Percentiles rank a stretch among this genome's conserved stretches.
Conservation (phyloP, 805 yeast genomes). For the Yarrowia sp. region DNA sequence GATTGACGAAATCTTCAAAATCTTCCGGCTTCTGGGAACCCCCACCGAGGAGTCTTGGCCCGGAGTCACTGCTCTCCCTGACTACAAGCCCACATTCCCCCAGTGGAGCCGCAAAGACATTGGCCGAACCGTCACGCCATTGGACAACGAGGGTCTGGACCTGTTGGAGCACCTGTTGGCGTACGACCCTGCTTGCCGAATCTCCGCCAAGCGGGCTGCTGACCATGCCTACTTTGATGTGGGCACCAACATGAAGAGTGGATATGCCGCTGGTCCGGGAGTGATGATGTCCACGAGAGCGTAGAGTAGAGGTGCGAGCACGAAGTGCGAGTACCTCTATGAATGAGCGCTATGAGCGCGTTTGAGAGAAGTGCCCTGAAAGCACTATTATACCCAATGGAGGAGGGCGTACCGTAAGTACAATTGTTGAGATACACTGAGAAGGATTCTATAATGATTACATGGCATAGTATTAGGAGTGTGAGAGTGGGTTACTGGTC, state of each 20-base stretch:
- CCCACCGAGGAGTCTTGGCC: constrained; percentile 96
- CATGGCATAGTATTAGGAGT: constrained; percentile 9
- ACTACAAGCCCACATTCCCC: constrained; percentile 89
- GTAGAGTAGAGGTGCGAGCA: neutral
- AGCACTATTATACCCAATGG: too few relatives aligned
- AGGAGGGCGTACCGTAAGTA: too few relatives aligned
- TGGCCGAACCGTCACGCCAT: constrained; percentile 65
- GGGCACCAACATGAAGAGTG: constrained; percentile 24
- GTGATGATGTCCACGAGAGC: constrained; percentile 24
- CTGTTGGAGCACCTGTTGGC: constrained; percentile 70
- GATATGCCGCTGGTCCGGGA: constrained; percentile 21
- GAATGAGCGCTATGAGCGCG: too few relatives aligned
- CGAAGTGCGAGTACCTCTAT: neutral
- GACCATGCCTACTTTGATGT: constrained; percentile 72
- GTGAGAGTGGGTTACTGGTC: neutral
- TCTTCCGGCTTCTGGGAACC: constrained; percentile 88
- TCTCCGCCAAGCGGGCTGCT: constrained; percentile 91
- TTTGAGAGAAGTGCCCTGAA: neutral
- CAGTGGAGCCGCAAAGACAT: constrained; percentile 78
- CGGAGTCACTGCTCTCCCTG: constrained; percentile 85
- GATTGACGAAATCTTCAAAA: constrained; percentile 93
- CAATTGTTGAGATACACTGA: neutral
- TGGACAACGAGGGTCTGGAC: constrained; percentile 83
- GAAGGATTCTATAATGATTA: constrained; percentile 27
- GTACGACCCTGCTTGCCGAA: constrained; percentile 90